These are phyloP conservation scores for Mycosarcoma maydis DNA, from an alignment of 1,284 basidiomycete genomes.

Conservation along the genomic window DNA sequence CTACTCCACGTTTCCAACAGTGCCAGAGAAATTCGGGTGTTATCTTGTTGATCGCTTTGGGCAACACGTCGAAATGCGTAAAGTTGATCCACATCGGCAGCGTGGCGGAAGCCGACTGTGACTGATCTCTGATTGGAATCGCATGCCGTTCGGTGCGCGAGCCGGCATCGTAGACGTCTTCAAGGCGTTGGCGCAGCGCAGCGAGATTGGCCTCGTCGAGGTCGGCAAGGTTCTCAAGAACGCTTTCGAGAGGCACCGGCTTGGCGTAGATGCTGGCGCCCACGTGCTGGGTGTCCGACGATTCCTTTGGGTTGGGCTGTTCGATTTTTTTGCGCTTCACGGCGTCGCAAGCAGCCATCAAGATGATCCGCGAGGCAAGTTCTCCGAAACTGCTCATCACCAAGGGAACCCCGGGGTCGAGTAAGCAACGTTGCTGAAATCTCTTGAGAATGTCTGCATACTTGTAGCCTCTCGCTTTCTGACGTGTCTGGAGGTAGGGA, in stretches of 20 bases:
- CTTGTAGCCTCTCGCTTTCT: neutral
- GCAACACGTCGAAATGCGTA: constrained; percentile 30
- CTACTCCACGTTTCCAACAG: too few relatives aligned
- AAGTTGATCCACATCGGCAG: constrained; percentile 11
- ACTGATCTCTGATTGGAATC: too few relatives aligned
- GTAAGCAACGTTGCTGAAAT: constrained; percentile 2
- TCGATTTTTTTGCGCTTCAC: neutral
- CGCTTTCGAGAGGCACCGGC: constrained; percentile 1
- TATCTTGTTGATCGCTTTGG: too few relatives aligned
- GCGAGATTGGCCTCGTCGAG: neutral
- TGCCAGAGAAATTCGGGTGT: too few relatives aligned
- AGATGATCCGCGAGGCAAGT: constrained; percentile 4
- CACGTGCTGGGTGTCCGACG: neutral
- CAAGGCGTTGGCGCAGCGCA: neutral
- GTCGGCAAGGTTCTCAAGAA: neutral
- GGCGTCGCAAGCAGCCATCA: constrained; percentile 25
- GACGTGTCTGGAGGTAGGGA: neutral
- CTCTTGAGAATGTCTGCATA: constrained; percentile 6
- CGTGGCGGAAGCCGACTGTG: neutral
- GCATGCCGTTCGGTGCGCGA: neutral
- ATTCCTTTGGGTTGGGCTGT: neutral
- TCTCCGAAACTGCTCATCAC: constrained; percentile 15
- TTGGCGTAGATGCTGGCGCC: neutral
- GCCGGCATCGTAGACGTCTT: neutral
- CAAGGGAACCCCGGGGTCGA: neutral